Percentiles rank a stretch among this genome's conserved stretches.
Evolutionary conservation across 352 stramenopile species (phyloP).

Genomic region (Pythium pyrilobum): DNA sequence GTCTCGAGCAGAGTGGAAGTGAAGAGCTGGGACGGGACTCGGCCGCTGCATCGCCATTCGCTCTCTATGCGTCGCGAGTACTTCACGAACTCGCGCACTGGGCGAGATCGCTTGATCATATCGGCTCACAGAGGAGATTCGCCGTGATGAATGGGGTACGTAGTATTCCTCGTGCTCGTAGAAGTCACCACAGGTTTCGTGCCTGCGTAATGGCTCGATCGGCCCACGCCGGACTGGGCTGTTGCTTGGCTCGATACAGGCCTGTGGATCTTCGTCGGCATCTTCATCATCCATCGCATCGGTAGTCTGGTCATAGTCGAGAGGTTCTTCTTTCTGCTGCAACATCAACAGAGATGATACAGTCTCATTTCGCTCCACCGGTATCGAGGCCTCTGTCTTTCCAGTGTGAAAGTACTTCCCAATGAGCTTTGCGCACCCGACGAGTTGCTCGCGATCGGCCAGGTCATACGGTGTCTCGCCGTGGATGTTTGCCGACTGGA

Average conservation of each 20-base stretch:
- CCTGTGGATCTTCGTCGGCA: slow-evolving; percentile 11
- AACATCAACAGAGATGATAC: slow-evolving; percentile 36
- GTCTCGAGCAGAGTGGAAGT: slow-evolving; percentile 36
- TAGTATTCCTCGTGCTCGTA: slow-evolving; percentile 3
- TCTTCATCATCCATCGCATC: slow-evolving; percentile 15
- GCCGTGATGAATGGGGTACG: slow-evolving; percentile 16
- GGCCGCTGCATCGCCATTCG: slow-evolving; percentile 8
- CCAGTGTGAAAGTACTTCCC: slow-evolving; percentile 46
- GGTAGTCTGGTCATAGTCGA: slow-evolving; percentile 12
- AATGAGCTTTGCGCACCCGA: no score
- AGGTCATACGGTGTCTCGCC: slow-evolving; percentile 64
- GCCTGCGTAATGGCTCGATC: slow-evolving; percentile 1
- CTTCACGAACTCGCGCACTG: slow-evolving; percentile 51
- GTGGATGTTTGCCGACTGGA: slow-evolving; percentile 51
- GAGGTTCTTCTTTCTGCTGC: slow-evolving; percentile 15
- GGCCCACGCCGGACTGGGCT: slow-evolving; percentile 22
- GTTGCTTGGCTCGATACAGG: slow-evolving; percentile 16
- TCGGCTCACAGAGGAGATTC: not conserved
- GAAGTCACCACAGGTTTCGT: not conserved
- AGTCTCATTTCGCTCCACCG: slow-evolving; percentile 35
- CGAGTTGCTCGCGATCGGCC: slow-evolving; percentile 31
- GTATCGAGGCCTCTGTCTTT: slow-evolving; percentile 5
- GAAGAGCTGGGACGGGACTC: slow-evolving; percentile 1
- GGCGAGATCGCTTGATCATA: slow-evolving; percentile 32
- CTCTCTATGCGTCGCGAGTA: slow-evolving; percentile 27